These are phyloP conservation scores for Daldinia decipiens DNA, from an alignment of 495 filamentous ascomycete genomes.

Conservation along the genomic window DNA sequence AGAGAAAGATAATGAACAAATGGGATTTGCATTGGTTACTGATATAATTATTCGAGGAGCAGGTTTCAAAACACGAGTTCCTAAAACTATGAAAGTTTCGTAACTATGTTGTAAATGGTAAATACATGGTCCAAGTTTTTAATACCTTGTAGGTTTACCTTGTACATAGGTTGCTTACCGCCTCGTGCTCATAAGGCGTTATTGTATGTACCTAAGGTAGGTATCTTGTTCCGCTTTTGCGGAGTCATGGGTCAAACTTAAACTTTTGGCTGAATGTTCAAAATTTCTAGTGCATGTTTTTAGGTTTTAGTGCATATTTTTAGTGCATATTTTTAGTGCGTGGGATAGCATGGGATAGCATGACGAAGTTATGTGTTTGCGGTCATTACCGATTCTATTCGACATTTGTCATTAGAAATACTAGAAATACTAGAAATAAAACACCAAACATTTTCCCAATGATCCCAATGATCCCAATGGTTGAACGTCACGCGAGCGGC, in stretches of 20 bases:
- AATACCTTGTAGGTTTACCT: not conserved
- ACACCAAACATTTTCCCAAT: constrained; percentile 1
- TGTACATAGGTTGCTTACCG: constrained; percentile 12
- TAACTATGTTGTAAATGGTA: constrained; percentile 8
- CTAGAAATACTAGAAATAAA: not conserved
- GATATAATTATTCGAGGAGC: constrained; percentile 6
- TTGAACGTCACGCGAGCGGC: constrained; percentile 22
- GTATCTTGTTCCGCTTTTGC: constrained; percentile 17
- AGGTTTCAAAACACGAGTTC: constrained; percentile 13
- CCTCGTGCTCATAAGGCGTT: constrained; percentile 20
- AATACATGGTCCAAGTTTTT: constrained; percentile 12
- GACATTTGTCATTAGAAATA: too few species aligned
- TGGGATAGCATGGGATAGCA: constrained; percentile 14
- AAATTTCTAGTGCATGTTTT: constrained; percentile 26
- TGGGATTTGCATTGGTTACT: constrained; percentile 5
- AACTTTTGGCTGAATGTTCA: constrained; percentile 21
- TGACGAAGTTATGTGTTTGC: constrained; percentile 12
- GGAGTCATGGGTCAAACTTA: constrained; percentile 20
- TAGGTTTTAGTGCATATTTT: constrained; percentile 18
- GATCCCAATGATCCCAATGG: not conserved
- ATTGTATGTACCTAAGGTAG: too few species aligned
- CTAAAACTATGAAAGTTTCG: constrained; percentile 23
- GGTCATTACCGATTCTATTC: constrained; percentile 28
- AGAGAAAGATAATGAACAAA: not conserved
- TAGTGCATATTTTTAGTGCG: too few species aligned